phyloP scores from a whole-genome alignment of 176 grass and related monocot species.

The Phyllostachys edulis region DNA sequence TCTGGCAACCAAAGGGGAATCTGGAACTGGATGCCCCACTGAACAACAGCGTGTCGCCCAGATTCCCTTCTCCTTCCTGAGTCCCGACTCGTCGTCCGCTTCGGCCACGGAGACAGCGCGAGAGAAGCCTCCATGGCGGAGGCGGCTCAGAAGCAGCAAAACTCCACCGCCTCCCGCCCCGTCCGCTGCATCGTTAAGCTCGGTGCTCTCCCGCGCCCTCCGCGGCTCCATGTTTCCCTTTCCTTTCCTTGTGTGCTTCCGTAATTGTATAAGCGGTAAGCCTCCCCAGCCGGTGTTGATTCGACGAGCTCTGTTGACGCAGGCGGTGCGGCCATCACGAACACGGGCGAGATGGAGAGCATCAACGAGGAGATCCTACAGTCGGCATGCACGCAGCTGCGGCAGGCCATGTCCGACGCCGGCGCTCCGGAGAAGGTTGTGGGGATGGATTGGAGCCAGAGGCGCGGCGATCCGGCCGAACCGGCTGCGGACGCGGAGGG shows the following conservation, averaged over 20 bases:
- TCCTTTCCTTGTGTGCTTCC: not conserved
- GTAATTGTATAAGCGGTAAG: not conserved
- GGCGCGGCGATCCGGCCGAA: constrained; percentile 39
- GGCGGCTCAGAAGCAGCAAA: no score
- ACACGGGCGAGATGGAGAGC: constrained; percentile 87
- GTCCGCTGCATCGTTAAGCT: constrained; percentile 89
- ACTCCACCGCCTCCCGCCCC: not conserved
- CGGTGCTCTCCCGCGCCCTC: constrained; percentile 32
- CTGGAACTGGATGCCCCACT: not conserved
- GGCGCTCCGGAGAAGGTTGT: constrained; percentile 32
- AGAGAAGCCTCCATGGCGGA: constrained; percentile 39
- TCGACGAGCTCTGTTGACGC: constrained; percentile 4
- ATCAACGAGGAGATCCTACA: constrained; percentile 54
- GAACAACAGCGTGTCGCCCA: not conserved
- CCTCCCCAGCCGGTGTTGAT: constrained; percentile 10
- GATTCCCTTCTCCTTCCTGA: not conserved
- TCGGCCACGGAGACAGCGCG: not conserved
- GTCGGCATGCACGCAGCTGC: constrained; percentile 72
- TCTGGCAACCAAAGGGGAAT: not conserved
- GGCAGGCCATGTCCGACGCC: constrained; percentile 69
- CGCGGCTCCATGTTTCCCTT: not conserved
- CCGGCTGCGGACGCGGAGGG: constrained; percentile 39
- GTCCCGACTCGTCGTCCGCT: not conserved
- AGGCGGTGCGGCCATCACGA: constrained; percentile 97
- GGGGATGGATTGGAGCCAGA: constrained; percentile 87